Base-by-base conservation (phyloP, 225 moss, liverwort and hornwort genomes). In the Sphagnum contortum region DNA sequence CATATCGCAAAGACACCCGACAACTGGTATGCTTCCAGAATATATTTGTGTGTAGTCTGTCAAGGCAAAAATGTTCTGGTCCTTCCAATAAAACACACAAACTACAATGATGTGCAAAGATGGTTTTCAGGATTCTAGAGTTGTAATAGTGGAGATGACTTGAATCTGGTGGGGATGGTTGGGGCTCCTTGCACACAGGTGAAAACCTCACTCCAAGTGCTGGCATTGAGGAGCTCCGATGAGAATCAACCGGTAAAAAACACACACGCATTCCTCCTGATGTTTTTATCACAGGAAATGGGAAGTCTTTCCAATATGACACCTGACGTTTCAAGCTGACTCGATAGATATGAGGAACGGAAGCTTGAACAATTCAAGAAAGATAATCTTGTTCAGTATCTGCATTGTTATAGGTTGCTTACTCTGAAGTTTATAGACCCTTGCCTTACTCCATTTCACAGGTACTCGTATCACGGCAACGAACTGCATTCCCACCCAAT, bases 401-500 rank as follows among this genome's bases (percentile, higher is more conserved):
- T 0, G 1, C 29, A 29, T 29, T 1, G 1, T 29, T 29, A 29
- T 29, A 29, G 0, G 29, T 1, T 29, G 29, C 29, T 29, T 29
- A 29, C 29, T 29, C 29, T 29, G 29, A 29, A 29, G 29, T 29
- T 29, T 29, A 29, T 29, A 29, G 29, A 29, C 1, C 29, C 29
- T 29, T 29, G 29, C 29, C 29, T 29, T 29, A 29, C 29, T 29
- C 29, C 29, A 29, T 29, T 55, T 66, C 49, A 60, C 83, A 92
- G 89, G 92, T 92, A 9, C 76, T 83, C 50, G 81, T 77, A 64
- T 60, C 79, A 52, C 80, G 94, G 69, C 94, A 94, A 65, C 80
- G 84, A 52, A 94, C 77, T 85, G 94, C 94, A 5, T 94, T 94
- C 73, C 90, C 94, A 46, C 94, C 94, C 63, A 94, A 94, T 81